Evolutionary conservation across 108 stramenopile species (phyloP).

Genomic region (Cyclotella cryptica): DNA sequence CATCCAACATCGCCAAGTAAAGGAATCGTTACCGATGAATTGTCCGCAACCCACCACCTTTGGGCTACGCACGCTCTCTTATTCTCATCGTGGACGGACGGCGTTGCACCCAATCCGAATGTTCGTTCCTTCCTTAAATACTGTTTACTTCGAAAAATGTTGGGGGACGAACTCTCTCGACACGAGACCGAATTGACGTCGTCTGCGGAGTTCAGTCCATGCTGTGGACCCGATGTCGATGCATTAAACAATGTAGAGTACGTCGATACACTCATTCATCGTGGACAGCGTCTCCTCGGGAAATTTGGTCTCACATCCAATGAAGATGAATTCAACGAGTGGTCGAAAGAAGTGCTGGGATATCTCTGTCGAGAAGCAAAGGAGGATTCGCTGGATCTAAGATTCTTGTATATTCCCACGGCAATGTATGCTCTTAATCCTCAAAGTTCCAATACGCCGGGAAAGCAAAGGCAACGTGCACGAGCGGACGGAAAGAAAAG

Average conservation of each 20-base stretch:
- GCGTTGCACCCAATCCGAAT: conserved; percentile 52
- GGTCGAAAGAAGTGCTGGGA: conserved; percentile 31
- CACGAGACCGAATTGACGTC: conserved; percentile 50
- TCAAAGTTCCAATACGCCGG: conserved; percentile 70
- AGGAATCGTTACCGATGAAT: too few species aligned
- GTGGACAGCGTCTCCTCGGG: conserved; percentile 15
- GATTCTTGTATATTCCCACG: conserved; percentile 87
- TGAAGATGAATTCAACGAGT: conserved; percentile 17
- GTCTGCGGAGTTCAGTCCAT: conserved; percentile 74
- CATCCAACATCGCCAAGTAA: too few species aligned
- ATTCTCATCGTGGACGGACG: conserved; percentile 80
- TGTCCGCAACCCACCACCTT: neutral
- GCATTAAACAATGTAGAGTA: conserved; percentile 52
- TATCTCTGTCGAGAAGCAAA: conserved; percentile 7
- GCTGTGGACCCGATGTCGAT: conserved; percentile 72
- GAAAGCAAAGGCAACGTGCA: conserved; percentile 89
- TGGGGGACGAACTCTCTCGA: conserved; percentile 43
- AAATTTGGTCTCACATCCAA: neutral
- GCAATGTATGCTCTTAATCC: conserved; percentile 87
- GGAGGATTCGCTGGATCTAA: conserved; percentile 33
- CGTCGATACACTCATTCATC: conserved; percentile 34
- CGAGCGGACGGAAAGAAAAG: conserved; percentile 84
- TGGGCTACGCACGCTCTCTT: conserved; percentile 56
- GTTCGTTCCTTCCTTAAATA: conserved; percentile 69
- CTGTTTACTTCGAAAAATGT: conserved; percentile 54